Evolutionary conservation across 2,329 filamentous ascomycete genomes (phyloP).

Genomic region (Paraphaeosphaeria minitans): DNA sequence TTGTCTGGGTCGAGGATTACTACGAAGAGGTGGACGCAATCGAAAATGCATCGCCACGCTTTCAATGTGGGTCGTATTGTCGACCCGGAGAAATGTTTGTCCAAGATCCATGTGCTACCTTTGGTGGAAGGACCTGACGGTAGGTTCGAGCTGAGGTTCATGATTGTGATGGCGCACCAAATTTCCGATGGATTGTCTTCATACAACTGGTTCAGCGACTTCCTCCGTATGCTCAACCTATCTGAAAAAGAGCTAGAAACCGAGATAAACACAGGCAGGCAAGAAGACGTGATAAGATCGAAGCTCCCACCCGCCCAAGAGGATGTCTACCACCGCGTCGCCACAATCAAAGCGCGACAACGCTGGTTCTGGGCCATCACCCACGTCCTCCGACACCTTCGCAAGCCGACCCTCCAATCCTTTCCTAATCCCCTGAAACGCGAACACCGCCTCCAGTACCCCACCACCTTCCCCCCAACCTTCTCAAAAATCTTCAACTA

Average conservation of each 20-base stretch:
- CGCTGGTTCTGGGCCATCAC: conserved; percentile 57
- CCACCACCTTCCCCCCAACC: conserved; percentile 32
- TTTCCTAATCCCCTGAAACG: conserved; percentile 51
- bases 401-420: conserved; percentile 45
- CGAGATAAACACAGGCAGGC: conserved; percentile 13
- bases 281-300: conserved; percentile 23
- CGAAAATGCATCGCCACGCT: conserved; percentile 51
- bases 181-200: conserved; percentile 53
- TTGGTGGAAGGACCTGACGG: conserved; percentile 25
- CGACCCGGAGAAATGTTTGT: conserved; percentile 43
- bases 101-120: conserved; percentile 50
- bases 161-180: conserved; percentile 51
- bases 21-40: conserved; percentile 39
- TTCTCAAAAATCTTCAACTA: conserved; percentile 50
- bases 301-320: conserved; percentile 53
- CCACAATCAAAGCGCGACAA: conserved; percentile 46
- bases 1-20: conserved; percentile 49
- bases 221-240: conserved; percentile 36
- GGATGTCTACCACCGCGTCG: conserved; percentile 51
- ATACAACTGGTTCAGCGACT: conserved; percentile 51
- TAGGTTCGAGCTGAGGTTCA: conserved; percentile 39
- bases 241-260: conserved; percentile 10
- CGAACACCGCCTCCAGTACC: conserved; percentile 15
- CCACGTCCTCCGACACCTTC: conserved; percentile 51
- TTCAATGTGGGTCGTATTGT: conserved; percentile 50